Evolutionary conservation across 2,329 filamentous ascomycete species (phyloP), one percentile per base, ranked within the genome.

Genomic region (Fusarium avenaceum): DNA sequence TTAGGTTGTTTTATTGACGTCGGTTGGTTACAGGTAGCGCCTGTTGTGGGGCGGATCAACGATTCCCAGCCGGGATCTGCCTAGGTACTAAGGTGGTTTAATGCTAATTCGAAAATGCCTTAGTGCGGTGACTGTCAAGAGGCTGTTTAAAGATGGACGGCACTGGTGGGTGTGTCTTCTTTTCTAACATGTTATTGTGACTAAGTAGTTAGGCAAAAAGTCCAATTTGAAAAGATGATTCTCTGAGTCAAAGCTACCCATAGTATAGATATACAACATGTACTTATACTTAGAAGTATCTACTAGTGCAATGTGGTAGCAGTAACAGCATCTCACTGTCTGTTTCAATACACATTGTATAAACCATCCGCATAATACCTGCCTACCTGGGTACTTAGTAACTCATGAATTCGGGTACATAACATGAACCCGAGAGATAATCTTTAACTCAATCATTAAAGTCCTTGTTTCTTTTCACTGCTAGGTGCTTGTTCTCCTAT

Each of bases 31-130:
- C 33, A 19, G 46, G 53, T 46, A 33, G 43, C 56, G 39, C 44
- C 28, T 43, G 24, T n/a, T 58, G 67, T 58, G 67, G 67, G 67
- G 67, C 67, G 67, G 67, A 70, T 74, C 70, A 75, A 74, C 60
- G 71, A 74, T 72, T 72, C 65, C 58, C 71, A 71, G 61, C 60
- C 46, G 57, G 58, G 64, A 60, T 51, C 57, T 51, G 43, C 42
- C 48, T 61, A 24, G 24, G 22, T 22, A 19, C 19, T 19, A 19
- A 22, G 22, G 24, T 7, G 32, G 24, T 26, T 63, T 56, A 52
- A 28, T 38, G 19, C n/a, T 14, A 53, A 17, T 54, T 26, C n/a
- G 14, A 40, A 40, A 26, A 40, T 32, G 28, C 28, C 10, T 30
- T 30, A 30, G 32, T 53, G 54, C 40, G 22, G 15, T 14, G 45